Conservation (phyloP, 108 stramenopile genomes). For the Cylindrotheca fusiformis region DNA sequence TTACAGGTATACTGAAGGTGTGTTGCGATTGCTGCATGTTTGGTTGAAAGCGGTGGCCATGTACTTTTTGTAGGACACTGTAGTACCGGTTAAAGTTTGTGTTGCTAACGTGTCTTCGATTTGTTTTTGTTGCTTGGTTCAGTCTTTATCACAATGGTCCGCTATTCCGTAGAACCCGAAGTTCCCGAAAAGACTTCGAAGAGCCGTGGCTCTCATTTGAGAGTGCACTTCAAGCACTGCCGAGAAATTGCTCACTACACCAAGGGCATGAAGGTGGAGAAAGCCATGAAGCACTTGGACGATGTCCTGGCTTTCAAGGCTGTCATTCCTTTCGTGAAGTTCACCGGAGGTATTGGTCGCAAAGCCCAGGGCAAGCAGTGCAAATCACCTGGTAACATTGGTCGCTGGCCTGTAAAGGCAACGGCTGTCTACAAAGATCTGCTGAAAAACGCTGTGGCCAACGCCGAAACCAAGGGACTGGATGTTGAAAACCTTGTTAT, state of each 20-base stretch:
- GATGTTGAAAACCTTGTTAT: conserved; percentile 87
- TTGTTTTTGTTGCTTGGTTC: neutral
- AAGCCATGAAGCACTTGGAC: conserved; percentile 89
- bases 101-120: neutral
- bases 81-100: too few relatives aligned
- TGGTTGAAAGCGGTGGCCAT: too few relatives aligned
- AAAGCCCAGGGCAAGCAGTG: conserved; percentile 91
- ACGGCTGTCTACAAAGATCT: conserved; percentile 94
- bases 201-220: conserved; percentile 93
- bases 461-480: conserved; percentile 96
- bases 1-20: too few relatives aligned
- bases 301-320: conserved; percentile 94
- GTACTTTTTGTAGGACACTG: too few relatives aligned
- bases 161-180: conserved; percentile 84
- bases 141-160: conserved; percentile 47
- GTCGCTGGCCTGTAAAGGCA: conserved; percentile 98
- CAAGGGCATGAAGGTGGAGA: conserved; percentile 90
- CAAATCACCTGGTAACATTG: conserved; percentile 93
- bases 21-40: too few relatives aligned
- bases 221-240: conserved; percentile 99
- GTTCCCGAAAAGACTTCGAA: conserved; percentile 82
- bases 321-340: conserved; percentile 95
- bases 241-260: conserved; percentile 94
- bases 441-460: conserved; percentile 94
- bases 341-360: conserved; percentile 97